Evolutionary conservation across 1,284 basidiomycete species (phyloP).

Genomic region (Trichosporon coremiiforme): DNA sequence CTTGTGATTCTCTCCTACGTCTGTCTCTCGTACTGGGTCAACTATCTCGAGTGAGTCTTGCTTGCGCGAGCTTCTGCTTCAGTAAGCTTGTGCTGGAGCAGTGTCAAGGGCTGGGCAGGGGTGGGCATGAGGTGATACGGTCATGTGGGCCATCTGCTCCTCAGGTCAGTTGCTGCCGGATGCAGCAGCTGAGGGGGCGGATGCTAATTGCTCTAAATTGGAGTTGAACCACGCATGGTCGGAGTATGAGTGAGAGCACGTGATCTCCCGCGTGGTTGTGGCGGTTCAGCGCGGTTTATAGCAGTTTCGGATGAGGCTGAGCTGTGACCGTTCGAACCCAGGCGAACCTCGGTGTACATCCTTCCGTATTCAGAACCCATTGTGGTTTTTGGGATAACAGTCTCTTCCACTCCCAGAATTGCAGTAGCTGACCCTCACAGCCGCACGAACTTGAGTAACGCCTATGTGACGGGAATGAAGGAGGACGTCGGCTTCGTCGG

Average conservation of each 20-base stretch:
- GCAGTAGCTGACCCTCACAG: background rate
- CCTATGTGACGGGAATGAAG: conserved; percentile 45
- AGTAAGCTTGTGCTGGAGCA: no score
- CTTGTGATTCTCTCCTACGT: conserved; percentile 45
- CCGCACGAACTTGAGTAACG: conserved; percentile 26
- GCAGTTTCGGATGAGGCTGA: no score
- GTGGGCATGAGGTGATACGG: background rate
- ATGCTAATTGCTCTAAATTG: background rate
- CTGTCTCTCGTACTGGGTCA: conserved; percentile 26
- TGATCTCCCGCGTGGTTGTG: background rate
- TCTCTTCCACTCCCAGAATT: background rate
- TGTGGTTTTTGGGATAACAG: no score
- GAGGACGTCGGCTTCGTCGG: conserved; percentile 37
- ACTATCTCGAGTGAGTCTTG: conserved; percentile 28
- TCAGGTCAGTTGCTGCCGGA: background rate
- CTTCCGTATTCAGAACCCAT: no score
- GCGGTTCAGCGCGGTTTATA: background rate
- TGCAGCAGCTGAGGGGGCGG: background rate
- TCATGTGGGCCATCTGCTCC: conserved; percentile 11
- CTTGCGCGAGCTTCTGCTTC: background rate
- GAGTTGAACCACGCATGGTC: background rate
- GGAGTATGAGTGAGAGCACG: background rate
- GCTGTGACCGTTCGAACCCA: no score
- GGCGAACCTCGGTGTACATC: no score
- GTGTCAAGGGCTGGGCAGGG: background rate